Evolutionary conservation across 2,329 filamentous ascomycete species (phyloP), one percentile per base, ranked within the genome.

Genomic region (Lasiodiplodia hormozganensis): DNA sequence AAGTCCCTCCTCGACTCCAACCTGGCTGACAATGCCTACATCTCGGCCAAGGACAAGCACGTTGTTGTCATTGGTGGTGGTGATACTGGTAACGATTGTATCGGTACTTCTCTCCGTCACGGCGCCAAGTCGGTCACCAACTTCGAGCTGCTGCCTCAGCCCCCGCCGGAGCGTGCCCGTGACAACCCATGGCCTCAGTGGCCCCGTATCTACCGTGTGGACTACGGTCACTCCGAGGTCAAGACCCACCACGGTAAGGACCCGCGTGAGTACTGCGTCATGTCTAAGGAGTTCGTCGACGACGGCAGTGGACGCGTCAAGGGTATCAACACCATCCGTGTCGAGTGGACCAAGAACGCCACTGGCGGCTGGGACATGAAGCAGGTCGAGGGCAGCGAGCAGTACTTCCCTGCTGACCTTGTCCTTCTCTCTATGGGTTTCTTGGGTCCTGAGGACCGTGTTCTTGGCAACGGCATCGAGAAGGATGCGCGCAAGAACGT

Each of bases 121-220:
- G 95, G 95, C 70, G 95, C 95, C 78, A 97, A 96, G 83, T 97
- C 93, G 1, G 93, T 98, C 71, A 92, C 92, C 82, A 97, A 98
- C 88, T 97, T 98, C 74, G 95, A 98, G 85, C 86, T 98, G 68
- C 87, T 98, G 71, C 95, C 95, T 36, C 94, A 97, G 82, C 95
- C 95, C 73, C 93, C 94, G 8, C 88, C 92, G 70, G 91, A 97
- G 86, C 93, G 95, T 82, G 94, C 92, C 72, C 88, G 89, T 71
- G 95, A 97, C 82, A 98, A 98, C 86, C 95, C 95, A 71, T 98
- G 95, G 95, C 95, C 95, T 11, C 95, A 97, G 83, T 98, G 95
- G 94, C 95, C 95, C 69, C 92, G 94, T 76, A 94, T 97, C 79
- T 97, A 97, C 87, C 94, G 95, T 74, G 92, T 97, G n/a, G 95